Evolutionary conservation across 306 rosid species (phyloP), one percentile per base, ranked within the genome.

Genomic region (Prunus mira): DNA sequence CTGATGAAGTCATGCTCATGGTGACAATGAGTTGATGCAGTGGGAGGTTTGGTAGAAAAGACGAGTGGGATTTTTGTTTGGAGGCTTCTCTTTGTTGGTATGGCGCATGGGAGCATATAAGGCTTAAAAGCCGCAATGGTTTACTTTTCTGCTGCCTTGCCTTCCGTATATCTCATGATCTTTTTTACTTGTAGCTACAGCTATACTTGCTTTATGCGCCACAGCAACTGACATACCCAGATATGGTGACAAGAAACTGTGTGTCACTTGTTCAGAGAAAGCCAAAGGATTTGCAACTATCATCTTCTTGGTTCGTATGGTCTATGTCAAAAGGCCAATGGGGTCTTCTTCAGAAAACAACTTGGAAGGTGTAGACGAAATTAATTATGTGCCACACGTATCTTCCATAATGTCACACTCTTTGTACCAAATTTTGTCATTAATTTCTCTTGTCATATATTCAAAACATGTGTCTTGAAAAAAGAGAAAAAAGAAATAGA

Each of bases 61-160:
- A 55, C 17, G 1, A 9, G 2, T 27, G 61, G 18, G 46, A 69
- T 38, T 1, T 12, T 49, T 27, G 22, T 50, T 69, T 69, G 73
- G 60, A 19, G 47, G 63, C 12, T 69, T 51, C 74, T 70, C 17
- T 30, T 27, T 68, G 62, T 51, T 70, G 47, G 47, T 70, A 17
- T 30, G 25, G 47, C 2, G 19, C 17, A 1, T 18, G 30, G 30
- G 47, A 18, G 74, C 30, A 28, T 51, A 30, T 51, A 9, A 15
- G 24, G 46, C 46, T 11, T 30, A 12, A 9, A 24, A 3, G 6
- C 38, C 8, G 22, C 38, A 17, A 27, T 50, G 13, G 12, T 6
- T 38, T 41, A 9, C 52, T 9, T 66, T 7, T 65, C 70, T 38
- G 51, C 50, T 32, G 38, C 38, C 38, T 32, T 32, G 38, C 38